These are phyloP conservation scores for Thozetella sp. DNA, from an alignment of 495 filamentous ascomycete genomes.

Conservation along the genomic window DNA sequence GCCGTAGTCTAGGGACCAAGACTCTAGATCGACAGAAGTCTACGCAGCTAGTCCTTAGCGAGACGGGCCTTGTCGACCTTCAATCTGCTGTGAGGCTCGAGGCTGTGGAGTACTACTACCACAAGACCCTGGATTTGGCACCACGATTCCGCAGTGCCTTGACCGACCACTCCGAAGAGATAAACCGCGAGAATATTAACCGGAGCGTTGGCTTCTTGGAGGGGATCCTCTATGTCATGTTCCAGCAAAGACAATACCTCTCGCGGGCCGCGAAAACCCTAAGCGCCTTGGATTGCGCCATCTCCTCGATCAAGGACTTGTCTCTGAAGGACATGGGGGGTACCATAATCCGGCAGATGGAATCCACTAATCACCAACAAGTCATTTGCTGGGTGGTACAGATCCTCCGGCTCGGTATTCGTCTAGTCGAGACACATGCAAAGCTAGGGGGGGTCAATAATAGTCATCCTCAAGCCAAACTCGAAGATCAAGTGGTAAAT, in stretches of 20 bases:
- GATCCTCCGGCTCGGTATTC: slow-evolving; percentile 37
- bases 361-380: slow-evolving; percentile 25
- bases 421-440: slow-evolving; percentile 59
- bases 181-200: slow-evolving; percentile 74
- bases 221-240: slow-evolving; percentile 67
- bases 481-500: slow-evolving; percentile 51
- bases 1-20: slow-evolving; percentile 71
- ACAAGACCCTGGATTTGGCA: slow-evolving; percentile 72
- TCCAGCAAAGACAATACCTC: slow-evolving; percentile 63
- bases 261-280: slow-evolving; percentile 33
- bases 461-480: slow-evolving; percentile 31
- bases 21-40: slow-evolving; percentile 72
- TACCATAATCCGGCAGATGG: slow-evolving; percentile 14
- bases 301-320: slow-evolving; percentile 23
- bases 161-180: slow-evolving; percentile 77
- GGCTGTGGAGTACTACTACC: slow-evolving; percentile 72
- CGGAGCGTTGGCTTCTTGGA: slow-evolving; percentile 83
- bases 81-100: slow-evolving; percentile 16
- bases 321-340: slow-evolving; percentile 12
- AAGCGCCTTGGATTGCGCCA: slow-evolving; percentile 11
- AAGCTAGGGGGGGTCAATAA: slow-evolving; percentile 57
- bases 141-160: slow-evolving; percentile 64
- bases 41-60: slow-evolving; percentile 63
- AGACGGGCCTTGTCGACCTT: slow-evolving; percentile 21
- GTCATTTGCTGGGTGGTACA: slow-evolving; percentile 41